These are phyloP conservation scores for Candida saitoana DNA, from an alignment of 805 yeast genomes.

Conservation along the genomic window DNA sequence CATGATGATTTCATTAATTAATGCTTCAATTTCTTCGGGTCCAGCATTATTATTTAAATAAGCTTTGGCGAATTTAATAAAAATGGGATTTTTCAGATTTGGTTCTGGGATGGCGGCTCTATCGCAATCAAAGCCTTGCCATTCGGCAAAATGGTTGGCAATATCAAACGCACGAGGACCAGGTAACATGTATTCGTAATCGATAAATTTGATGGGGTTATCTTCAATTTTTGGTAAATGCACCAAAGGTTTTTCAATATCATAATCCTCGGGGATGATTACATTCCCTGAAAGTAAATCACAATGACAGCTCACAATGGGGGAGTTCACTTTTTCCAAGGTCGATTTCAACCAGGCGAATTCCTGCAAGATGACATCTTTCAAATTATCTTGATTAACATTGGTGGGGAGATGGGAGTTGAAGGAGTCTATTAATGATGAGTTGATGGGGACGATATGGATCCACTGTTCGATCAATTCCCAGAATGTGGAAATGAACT, in stretches of 20 bases:
- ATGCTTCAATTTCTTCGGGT: constrained; percentile 30
- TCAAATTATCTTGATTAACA: constrained; percentile 20
- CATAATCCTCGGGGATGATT: constrained; percentile 46
- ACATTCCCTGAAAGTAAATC: constrained; percentile 74
- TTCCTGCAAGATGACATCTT: constrained; percentile 45
- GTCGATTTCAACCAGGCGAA: constrained; percentile 47
- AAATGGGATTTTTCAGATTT: constrained; percentile 32
- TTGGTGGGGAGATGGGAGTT: constrained; percentile 24
- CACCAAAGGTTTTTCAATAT: constrained; percentile 6
- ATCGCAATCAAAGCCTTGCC: constrained; percentile 81
- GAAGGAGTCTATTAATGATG: constrained; percentile 35
- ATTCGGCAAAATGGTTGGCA: constrained; percentile 70
- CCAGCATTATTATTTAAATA: constrained; percentile 43
- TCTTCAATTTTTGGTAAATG: constrained; percentile 17
- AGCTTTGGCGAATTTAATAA: constrained; percentile 56
- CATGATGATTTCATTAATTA: constrained; percentile 52
- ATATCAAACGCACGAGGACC: constrained; percentile 74
- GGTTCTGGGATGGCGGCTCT: constrained; percentile 56
- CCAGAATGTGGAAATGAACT: constrained; percentile 50
- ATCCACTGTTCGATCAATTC: constrained; percentile 61
- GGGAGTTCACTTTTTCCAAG: constrained; percentile 36
- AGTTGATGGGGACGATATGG: constrained; percentile 50
- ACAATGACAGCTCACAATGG: constrained; percentile 62
- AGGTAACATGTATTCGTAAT: constrained; percentile 68
- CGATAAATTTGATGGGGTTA: constrained; percentile 56